Conservation (phyloP, 768 basidiomycete genomes). For the Leccinum boreale region DNA sequence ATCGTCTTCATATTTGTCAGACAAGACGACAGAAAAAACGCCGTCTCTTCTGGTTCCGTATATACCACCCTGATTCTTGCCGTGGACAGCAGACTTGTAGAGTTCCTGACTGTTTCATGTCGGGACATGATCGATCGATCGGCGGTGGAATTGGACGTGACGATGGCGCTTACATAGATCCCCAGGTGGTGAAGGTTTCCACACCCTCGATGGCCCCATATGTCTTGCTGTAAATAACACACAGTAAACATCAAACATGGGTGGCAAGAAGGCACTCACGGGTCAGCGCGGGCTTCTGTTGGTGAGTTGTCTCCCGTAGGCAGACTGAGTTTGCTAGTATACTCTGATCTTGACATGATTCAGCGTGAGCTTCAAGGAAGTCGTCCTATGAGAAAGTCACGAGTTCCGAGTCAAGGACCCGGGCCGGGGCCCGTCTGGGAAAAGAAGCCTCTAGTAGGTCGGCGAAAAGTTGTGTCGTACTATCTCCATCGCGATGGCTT, state of each 20-base stretch:
- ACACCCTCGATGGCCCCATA: slow-evolving; percentile 25
- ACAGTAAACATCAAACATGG: background rate
- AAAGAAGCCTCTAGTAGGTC: background rate
- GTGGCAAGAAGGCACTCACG: background rate
- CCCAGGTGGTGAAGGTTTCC: slow-evolving; percentile 18
- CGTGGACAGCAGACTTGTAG: slow-evolving; percentile 16
- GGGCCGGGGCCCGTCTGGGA: background rate
- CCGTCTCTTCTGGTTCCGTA: slow-evolving; percentile 11
- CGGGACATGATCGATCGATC: background rate
- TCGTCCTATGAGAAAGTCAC: background rate
- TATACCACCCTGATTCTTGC: slow-evolving; percentile 13
- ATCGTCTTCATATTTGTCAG: slow-evolving; percentile 17
- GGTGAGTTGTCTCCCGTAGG: too few species aligned
- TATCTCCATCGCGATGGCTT: slow-evolving; percentile 9
- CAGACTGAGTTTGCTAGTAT: too few species aligned
- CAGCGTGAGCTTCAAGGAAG: too few species aligned
- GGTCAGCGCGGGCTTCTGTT: too few species aligned
- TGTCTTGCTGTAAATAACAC: slow-evolving; percentile 9
- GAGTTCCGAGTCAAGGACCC: background rate
- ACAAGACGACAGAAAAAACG: slow-evolving; percentile 19
- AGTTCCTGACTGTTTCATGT: slow-evolving; percentile 8
- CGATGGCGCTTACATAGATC: slow-evolving; percentile 9
- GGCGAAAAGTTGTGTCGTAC: background rate
- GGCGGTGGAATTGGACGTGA: background rate
- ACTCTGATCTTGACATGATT: too few species aligned